Evolutionary conservation across 2,329 filamentous ascomycete species (phyloP), one percentile per base, ranked within the genome.

Genomic region (Boeremia lycopersici): DNA sequence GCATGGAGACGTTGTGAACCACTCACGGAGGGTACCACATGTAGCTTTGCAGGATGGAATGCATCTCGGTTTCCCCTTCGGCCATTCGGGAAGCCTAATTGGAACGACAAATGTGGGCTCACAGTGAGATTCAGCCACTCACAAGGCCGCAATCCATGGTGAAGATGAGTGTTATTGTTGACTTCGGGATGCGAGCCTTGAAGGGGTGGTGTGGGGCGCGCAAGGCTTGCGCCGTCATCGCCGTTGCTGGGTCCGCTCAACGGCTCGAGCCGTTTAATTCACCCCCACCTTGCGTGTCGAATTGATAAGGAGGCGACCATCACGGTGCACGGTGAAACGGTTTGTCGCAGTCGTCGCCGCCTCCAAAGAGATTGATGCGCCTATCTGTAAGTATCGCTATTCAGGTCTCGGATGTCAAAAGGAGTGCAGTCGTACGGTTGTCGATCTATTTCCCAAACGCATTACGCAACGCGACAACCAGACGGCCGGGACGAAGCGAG

Each of bases 201-300:
- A 54, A 31, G 15, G 19, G 45, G 51, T 26, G 33, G 15, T 54
- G 51, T 54, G 51, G 45, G 39, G 39, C 40, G 33, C 26, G 33
- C 43, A 43, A 48, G 42, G 50, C 51, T 40, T 54, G n/a, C 19
- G 19, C 5, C 19, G 19, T 23, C 19, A 23, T 39, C n/a, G n/a
- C 50, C 43, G 43, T 23, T 23, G 45, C 29, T 23, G 38, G 19
- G 42, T 44, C 51, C 51, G 39, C 25, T 23, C 33, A 44, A 53
- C 43, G 33, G 50, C 33, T 46, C 35, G 40, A 40, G 10, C 34
- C 28, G 52, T 40, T 12, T 15, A 36, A 45, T 17, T n/a, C 13
- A 33, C 38, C 25, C 23, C 34, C 40, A 49, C 34, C 45, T 54
- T 39, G 23, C 11, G 12, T 45, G 19, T 48, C 36, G n/a, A 25